A percentile compares a stretch with the other conserved stretches of the same genome.
Evolutionary conservation across 257 asterid genomes (phyloP).

Genomic region (Solanum bulbocastanum): DNA sequence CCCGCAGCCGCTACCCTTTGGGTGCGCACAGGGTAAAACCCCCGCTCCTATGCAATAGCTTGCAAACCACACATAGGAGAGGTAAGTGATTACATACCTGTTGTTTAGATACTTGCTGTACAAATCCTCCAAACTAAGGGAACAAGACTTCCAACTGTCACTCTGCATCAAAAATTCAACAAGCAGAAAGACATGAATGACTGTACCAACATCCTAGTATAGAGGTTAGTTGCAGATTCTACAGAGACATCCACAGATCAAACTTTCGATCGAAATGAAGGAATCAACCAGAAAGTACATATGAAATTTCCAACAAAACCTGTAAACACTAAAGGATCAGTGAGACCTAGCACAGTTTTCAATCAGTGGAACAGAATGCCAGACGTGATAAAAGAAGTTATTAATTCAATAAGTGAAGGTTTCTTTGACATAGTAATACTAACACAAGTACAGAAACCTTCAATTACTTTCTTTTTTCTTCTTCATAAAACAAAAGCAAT

Average conservation of each 20-base stretch:
- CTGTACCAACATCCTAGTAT: background rate
- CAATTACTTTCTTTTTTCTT: background rate
- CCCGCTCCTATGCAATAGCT: no score
- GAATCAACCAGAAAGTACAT: background rate
- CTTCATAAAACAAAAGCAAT: background rate
- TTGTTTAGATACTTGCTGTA: conserved; percentile 39
- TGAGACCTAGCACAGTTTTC: background rate
- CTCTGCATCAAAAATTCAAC: conserved; percentile 28
- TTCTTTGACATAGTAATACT: background rate
- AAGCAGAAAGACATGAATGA: background rate
- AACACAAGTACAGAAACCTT: background rate
- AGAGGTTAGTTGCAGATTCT: background rate
- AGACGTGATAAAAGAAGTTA: background rate
- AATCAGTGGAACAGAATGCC: background rate
- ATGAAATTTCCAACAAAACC: background rate
- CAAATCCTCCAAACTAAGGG: conserved; percentile 51
- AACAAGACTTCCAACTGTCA: conserved; percentile 50
- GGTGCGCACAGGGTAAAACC: no score
- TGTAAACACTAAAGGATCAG: background rate
- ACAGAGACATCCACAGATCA: background rate
- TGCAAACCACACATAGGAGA: no score
- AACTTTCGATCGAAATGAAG: background rate
- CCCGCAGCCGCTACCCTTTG: no score
- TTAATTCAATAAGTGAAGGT: background rate
- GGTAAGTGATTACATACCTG: conserved; percentile 23